Evolutionary conservation across 495 filamentous ascomycete genomes (phyloP).

Genomic region (Eremomyces bilateralis): DNA sequence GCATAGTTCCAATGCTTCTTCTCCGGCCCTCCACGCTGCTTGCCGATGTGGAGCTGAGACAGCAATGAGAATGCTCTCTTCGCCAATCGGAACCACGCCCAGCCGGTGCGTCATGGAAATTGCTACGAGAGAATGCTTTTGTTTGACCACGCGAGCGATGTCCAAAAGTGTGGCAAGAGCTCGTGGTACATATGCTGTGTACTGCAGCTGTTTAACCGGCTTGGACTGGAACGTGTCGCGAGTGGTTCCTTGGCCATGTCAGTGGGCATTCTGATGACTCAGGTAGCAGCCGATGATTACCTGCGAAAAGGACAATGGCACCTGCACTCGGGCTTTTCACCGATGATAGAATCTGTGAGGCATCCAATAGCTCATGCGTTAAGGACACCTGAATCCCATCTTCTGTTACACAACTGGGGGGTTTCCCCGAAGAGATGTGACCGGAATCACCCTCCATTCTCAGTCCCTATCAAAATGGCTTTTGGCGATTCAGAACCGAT

Average conservation of each 20-base stretch:
- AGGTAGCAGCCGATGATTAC: conserved; percentile 16
- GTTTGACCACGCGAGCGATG: conserved; percentile 38
- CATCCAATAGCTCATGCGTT: not conserved
- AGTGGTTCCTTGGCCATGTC: conserved; percentile 44
- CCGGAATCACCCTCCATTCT: too few relatives aligned
- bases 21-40: conserved; percentile 71
- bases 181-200: conserved; percentile 58
- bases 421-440: too few relatives aligned
- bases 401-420: too few relatives aligned
- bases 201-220: conserved; percentile 55
- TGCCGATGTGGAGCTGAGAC: conserved; percentile 71
- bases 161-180: conserved; percentile 51
- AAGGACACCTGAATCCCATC: too few relatives aligned
- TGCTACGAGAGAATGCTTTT: conserved; percentile 38
- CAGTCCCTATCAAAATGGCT: too few relatives aligned
- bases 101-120: conserved; percentile 76
- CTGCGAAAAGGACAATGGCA: conserved; percentile 73
- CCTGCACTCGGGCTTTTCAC: conserved; percentile 54
- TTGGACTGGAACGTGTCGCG: conserved; percentile 59
- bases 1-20: conserved; percentile 72
- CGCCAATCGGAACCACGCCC: conserved; percentile 62
- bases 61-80: conserved; percentile 83
- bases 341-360: not conserved
- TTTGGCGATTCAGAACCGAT: too few relatives aligned
- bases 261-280: conserved; percentile 1